A percentile compares a stretch with the other conserved stretches of the same genome.
Conservation (phyloP, 352 stramenopile genomes). For the Phytopythium ostracodes region DNA sequence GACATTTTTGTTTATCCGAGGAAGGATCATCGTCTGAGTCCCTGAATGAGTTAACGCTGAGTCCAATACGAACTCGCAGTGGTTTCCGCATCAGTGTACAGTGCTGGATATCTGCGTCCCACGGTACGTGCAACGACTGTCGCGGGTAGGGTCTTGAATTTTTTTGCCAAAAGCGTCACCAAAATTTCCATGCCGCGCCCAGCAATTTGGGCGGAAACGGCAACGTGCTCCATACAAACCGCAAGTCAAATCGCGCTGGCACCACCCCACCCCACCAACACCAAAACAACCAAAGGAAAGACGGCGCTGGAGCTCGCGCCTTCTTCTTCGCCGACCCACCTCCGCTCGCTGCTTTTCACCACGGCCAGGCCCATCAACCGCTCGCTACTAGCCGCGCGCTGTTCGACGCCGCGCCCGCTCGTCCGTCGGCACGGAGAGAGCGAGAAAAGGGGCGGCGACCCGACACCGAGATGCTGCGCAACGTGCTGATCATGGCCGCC, state of each 20-base stretch:
- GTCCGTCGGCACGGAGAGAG: not conserved
- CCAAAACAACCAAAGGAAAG: not conserved
- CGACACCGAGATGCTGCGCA: constrained; percentile 76
- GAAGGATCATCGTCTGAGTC: not conserved
- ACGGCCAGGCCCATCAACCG: not conserved
- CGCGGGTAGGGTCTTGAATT: constrained; percentile 12
- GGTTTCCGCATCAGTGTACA: not conserved
- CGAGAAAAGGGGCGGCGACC: not conserved
- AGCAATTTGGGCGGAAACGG: not conserved
- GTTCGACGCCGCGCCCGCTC: not conserved
- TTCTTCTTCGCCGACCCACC: no score
- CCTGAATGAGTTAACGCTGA: not conserved
- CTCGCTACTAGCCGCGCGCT: not conserved
- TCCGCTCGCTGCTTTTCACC: not conserved
- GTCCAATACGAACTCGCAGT: not conserved
- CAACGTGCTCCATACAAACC: not conserved
- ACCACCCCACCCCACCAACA: no score
- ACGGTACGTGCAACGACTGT: constrained; percentile 6
- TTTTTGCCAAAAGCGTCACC: constrained; percentile 8
- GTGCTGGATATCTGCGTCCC: constrained; percentile 1
- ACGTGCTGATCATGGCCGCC: constrained; percentile 90
- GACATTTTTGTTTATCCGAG: no score
- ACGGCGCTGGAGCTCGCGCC: not conserved
- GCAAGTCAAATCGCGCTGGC: not conserved
- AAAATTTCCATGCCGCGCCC: not conserved